phyloP scores from a whole-genome alignment of 495 filamentous ascomycete genomes.

The Aspergillus avenaceus region DNA sequence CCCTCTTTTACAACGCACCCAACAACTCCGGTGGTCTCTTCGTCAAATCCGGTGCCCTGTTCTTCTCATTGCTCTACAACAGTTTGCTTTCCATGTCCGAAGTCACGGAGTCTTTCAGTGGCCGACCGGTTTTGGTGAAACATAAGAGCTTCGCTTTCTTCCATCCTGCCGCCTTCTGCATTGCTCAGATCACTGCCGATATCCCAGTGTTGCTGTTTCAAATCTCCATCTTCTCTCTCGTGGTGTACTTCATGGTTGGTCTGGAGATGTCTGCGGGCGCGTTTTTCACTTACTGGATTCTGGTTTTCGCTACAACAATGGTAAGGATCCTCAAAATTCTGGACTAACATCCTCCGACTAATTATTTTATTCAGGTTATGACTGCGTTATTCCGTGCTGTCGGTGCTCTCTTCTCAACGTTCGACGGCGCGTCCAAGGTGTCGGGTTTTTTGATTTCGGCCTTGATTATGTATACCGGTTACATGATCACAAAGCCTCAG shows the following conservation, averaged over 20 bases:
- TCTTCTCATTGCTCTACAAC: slow-evolving; percentile 74
- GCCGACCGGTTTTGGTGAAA: slow-evolving; percentile 68
- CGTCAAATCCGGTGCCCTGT: slow-evolving; percentile 54
- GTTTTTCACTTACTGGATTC: slow-evolving; percentile 50
- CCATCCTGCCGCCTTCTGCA: slow-evolving; percentile 65
- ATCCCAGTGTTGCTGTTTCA: slow-evolving; percentile 64
- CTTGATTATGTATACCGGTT: slow-evolving; percentile 55
- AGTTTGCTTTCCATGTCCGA: slow-evolving; percentile 69
- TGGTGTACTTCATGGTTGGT: slow-evolving; percentile 72
- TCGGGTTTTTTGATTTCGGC: slow-evolving; percentile 42
- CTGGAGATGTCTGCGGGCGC: slow-evolving; percentile 39
- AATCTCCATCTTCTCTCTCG: slow-evolving; percentile 59
- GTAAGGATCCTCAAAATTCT: slow-evolving; percentile 1
- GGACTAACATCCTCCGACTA: not conserved
- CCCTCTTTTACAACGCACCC: slow-evolving; percentile 39
- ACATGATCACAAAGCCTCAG: slow-evolving; percentile 59
- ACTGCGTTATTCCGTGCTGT: slow-evolving; percentile 52
- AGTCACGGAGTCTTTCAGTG: slow-evolving; percentile 63
- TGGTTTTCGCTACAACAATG: slow-evolving; percentile 39
- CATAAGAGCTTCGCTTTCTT: slow-evolving; percentile 75
- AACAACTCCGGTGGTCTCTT: slow-evolving; percentile 44
- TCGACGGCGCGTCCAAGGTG: slow-evolving; percentile 52
- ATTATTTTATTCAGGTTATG: slow-evolving; percentile 19
- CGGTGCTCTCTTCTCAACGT: slow-evolving; percentile 46
- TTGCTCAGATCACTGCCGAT: slow-evolving; percentile 68